Evolutionary conservation across 176 grass and related monocot genomes (phyloP).

Genomic region (Ananas comosus): DNA sequence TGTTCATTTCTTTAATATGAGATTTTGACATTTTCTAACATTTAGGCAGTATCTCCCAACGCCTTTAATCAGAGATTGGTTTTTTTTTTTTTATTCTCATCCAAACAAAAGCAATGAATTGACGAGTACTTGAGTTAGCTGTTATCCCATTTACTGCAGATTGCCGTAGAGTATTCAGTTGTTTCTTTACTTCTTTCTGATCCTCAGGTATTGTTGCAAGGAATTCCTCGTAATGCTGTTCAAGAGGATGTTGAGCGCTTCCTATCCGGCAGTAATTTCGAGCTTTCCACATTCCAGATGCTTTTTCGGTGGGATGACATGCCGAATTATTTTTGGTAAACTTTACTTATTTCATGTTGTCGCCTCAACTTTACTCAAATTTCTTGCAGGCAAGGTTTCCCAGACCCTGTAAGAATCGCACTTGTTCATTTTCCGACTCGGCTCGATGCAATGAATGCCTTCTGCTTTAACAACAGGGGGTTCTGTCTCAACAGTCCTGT

Average conservation of each 20-base stretch:
- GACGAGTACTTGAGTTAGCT: no score
- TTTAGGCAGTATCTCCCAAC: no score
- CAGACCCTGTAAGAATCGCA: constrained; percentile 48
- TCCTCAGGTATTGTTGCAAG: constrained; percentile 67
- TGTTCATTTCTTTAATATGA: not conserved
- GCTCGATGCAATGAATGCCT: constrained; percentile 56
- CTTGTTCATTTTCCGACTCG: constrained; percentile 50
- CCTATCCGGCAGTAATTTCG: constrained; percentile 57
- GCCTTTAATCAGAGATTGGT: no score
- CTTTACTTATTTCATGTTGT: not conserved
- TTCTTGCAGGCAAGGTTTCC: constrained; percentile 37
- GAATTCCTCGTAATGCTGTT: constrained; percentile 50
- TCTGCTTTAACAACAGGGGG: constrained; percentile 52
- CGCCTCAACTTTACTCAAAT: constrained; percentile 5
- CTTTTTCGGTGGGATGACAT: constrained; percentile 30
- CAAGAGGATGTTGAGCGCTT: constrained; percentile 80
- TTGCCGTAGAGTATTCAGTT: not conserved
- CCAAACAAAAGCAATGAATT: no score
- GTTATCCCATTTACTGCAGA: not conserved
- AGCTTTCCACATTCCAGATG: constrained; percentile 52
- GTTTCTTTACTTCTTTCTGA: not conserved
- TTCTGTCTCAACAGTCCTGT: constrained; percentile 77
- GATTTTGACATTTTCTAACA: not conserved
- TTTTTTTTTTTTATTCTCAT: no score
- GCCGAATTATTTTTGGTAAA: constrained; percentile 10